These are phyloP conservation scores for Talaromyces trachyspermus DNA, from an alignment of 495 filamentous ascomycete species.

Conservation along the genomic window DNA sequence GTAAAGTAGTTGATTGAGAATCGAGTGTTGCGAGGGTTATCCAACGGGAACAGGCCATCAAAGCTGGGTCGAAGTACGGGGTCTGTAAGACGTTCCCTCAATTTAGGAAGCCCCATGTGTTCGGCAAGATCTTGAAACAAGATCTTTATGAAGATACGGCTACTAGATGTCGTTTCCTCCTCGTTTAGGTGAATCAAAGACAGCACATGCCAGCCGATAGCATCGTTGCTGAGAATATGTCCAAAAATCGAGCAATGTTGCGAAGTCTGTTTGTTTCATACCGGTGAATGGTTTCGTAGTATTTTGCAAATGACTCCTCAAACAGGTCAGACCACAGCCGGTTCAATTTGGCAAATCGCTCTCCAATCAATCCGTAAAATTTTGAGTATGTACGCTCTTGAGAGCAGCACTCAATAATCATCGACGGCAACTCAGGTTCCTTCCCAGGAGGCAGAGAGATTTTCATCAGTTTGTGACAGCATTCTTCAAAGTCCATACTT, in stretches of 20 bases:
- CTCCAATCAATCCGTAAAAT: constrained; percentile 90
- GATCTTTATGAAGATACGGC: constrained; percentile 97
- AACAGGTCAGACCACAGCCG: constrained; percentile 90
- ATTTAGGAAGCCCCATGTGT: constrained; percentile 71
- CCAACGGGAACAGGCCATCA: constrained; percentile 78
- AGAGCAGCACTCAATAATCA: constrained; percentile 93
- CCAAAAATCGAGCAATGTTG: constrained; percentile 95
- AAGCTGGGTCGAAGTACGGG: constrained; percentile 70
- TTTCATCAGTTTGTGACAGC: constrained; percentile 91
- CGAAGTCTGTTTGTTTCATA: constrained; percentile 90
- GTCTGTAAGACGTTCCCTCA: constrained; percentile 70
- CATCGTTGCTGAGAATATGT: constrained; percentile 78
- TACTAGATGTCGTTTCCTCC: constrained; percentile 91
- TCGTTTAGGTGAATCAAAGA: constrained; percentile 84
- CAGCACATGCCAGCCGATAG: constrained; percentile 86
- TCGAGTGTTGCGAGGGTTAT: constrained; percentile 80
- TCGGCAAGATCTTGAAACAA: constrained; percentile 89
- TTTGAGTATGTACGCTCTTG: constrained; percentile 95
- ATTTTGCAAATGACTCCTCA: constrained; percentile 78
- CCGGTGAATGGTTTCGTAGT: constrained; percentile 95
- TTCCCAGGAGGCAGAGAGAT: constrained; percentile 79
- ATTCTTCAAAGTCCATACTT: constrained; percentile 89
- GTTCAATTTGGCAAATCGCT: constrained; percentile 92
- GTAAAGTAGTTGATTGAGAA: constrained; percentile 99
- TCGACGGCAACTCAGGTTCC: constrained; percentile 84